Conservation (phyloP, 768 basidiomycete genomes). For the Suillus spraguei region DNA sequence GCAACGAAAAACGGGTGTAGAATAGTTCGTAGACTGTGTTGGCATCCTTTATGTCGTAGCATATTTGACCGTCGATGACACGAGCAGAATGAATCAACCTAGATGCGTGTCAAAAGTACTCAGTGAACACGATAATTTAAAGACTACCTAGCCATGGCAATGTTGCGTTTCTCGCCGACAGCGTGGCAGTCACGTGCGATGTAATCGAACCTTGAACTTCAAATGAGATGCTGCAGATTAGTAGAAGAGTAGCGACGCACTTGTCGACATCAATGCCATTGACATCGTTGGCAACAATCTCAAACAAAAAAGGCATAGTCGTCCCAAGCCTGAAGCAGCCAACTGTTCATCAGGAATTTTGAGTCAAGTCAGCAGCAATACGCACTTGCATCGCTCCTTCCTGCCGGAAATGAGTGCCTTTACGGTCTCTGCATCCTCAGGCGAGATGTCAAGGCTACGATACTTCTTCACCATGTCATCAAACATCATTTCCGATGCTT, state of each 20-base stretch:
- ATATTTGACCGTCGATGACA: slow-evolving; percentile 74
- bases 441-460: slow-evolving; percentile 43
- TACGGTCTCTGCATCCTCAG: slow-evolving; percentile 59
- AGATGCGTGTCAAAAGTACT: slow-evolving; percentile 1
- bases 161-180: slow-evolving; percentile 62
- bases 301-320: slow-evolving; percentile 77
- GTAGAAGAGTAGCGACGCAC: slow-evolving; percentile 36
- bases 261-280: slow-evolving; percentile 91
- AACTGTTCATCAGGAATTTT: background rate
- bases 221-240: slow-evolving; percentile 3
- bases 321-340: slow-evolving; percentile 25
- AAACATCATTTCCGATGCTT: slow-evolving; percentile 84
- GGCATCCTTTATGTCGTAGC: slow-evolving; percentile 81
- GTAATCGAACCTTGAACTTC: slow-evolving; percentile 68
- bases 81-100: slow-evolving; percentile 77
- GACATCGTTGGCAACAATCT: slow-evolving; percentile 80
- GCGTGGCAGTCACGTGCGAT: slow-evolving; percentile 75
- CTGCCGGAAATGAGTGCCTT: slow-evolving; percentile 82
- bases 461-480: slow-evolving; percentile 65
- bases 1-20: slow-evolving; percentile 74
- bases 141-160: slow-evolving; percentile 47
- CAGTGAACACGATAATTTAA: background rate
- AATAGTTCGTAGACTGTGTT: slow-evolving; percentile 77
- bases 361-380: slow-evolving; percentile 9
- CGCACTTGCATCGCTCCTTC: slow-evolving; percentile 50